These are phyloP conservation scores for Rhodocollybia butyracea DNA, from an alignment of 768 basidiomycete species.

Conservation along the genomic window DNA sequence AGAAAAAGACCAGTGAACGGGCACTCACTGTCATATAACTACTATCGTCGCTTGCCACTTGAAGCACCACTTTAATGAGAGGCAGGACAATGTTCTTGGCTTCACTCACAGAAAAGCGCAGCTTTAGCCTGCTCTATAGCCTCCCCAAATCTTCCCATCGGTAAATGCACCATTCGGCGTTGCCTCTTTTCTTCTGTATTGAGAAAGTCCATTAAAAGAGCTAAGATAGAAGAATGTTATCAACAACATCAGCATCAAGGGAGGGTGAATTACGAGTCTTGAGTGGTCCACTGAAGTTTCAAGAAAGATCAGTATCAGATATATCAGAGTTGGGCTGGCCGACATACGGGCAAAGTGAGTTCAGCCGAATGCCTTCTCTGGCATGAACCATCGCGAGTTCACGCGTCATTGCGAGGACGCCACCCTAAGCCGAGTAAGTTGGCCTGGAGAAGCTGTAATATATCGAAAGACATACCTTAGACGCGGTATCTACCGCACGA, in stretches of 20 bases:
- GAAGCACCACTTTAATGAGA: neutral
- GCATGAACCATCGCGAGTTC: conserved; percentile 99
- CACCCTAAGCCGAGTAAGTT: conserved; percentile 54
- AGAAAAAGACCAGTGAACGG: neutral
- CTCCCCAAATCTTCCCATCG: conserved; percentile 97
- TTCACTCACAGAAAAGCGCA: conserved; percentile 82
- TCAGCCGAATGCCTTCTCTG: conserved; percentile 92
- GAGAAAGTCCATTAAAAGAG: conserved; percentile 97
- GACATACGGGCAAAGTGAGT: conserved; percentile 92
- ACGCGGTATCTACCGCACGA: conserved; percentile 76
- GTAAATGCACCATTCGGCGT: conserved; percentile 84
- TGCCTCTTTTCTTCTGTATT: conserved; percentile 94
- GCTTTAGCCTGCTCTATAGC: conserved; percentile 93
- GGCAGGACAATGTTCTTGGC: neutral
- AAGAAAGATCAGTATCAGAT: conserved; percentile 7
- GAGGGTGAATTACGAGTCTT: conserved; percentile 68
- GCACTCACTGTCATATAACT: conserved; percentile 87
- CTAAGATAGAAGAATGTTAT: conserved; percentile 38
- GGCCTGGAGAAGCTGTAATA: conserved; percentile 5
- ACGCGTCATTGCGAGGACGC: conserved; percentile 97
- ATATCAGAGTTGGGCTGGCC: neutral
- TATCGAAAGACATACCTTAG: conserved; percentile 55
- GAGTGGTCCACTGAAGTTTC: conserved; percentile 72
- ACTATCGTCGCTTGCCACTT: conserved; percentile 92
- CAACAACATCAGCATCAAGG: conserved; percentile 9